Base-by-base conservation (phyloP, 2,329 filamentous ascomycete genomes). In the Ceratocystis diversiconidia region DNA sequence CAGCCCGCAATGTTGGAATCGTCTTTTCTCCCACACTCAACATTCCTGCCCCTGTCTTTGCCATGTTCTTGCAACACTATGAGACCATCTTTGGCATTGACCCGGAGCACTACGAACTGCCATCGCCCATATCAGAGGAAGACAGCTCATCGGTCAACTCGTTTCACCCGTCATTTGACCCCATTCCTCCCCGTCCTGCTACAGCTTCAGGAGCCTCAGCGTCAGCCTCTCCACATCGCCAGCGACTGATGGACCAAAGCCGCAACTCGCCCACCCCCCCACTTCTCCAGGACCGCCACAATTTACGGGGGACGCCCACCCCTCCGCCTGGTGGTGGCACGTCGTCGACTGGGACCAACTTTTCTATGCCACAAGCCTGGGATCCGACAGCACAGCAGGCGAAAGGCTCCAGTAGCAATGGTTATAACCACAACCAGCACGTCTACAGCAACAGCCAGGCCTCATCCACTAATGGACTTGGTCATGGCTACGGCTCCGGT, bases 1-100 rank as follows among this genome's bases (percentile, higher is more conserved):
- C 89, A 10, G 89, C 96, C 64, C 86, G 92, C 70, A 99, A 99
- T 72, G 90, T 99, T 65, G 92, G 94, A 69, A 97, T 99, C 71
- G 92, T 99, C 66, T 99, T 99, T 75, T 95, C 94, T 17, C 94
- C 94, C 0, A 97, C 94, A 0, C 81, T 99, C 64, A 97, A 97
- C 74, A 96, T 99, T 55, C 92, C 94, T 0, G 91, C 91, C 0
- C 92, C 92, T 0, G 87, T 99, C 10, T 96, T 99, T 73, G 91
- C 92, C 2, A 82, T 95, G 74, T 94, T 99, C 74, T 80, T 99
- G 66, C 92, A 94, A 69, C 92, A 97, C 72, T 96, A 90, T 72
- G 82, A 88, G 69, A 83, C 82, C 52, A 92, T 99, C 61, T 99
- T 97, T 72, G 87, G 88, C 22, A 80, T 86, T 59, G 79, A 84